Percentiles rank a stretch among this genome's conserved stretches.
Evolutionary conservation across 345 rosid species (phyloP).

Genomic region (Sapria himalayana): DNA sequence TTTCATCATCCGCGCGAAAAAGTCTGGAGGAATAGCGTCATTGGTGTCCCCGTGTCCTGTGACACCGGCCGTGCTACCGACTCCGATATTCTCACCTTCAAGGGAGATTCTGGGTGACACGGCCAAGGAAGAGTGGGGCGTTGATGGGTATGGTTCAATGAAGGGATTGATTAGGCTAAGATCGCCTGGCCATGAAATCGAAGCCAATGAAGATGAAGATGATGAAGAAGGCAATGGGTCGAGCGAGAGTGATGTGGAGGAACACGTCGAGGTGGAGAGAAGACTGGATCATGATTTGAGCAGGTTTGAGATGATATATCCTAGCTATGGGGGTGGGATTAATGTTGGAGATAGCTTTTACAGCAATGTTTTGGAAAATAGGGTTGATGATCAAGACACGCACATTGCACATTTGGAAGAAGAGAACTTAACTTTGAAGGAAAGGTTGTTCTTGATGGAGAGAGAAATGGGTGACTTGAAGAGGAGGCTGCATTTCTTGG

Average conservation of each 20-base stretch:
- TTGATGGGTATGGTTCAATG: slow-evolving; percentile 99
- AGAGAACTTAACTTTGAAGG: slow-evolving; percentile 79
- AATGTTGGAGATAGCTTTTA: slow-evolving; percentile 16
- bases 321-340: slow-evolving; percentile 25
- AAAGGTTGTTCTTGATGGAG: slow-evolving; percentile 82
- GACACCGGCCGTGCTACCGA: slow-evolving; percentile 69
- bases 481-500: slow-evolving; percentile 69
- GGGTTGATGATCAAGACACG: slow-evolving; percentile 88
- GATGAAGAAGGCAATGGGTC: slow-evolving; percentile 79
- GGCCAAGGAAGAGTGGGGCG: slow-evolving; percentile 98
- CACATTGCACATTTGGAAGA: slow-evolving; percentile 86
- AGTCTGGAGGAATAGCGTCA: slow-evolving; percentile 76
- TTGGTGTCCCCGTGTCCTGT: slow-evolving; percentile 93
- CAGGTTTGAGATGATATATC: slow-evolving; percentile 92
- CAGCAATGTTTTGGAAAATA: slow-evolving; percentile 62
- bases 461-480: slow-evolving; percentile 71
- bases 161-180: slow-evolving; percentile 77
- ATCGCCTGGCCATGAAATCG: slow-evolving; percentile 42
- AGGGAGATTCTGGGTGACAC: slow-evolving; percentile 82
- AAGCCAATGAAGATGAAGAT: slow-evolving; percentile 47
- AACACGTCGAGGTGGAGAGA: slow-evolving; percentile 84
- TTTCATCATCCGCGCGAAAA: slow-evolving; percentile 70
- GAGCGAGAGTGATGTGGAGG: slow-evolving; percentile 94
- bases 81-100: slow-evolving; percentile 64
- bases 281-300: slow-evolving; percentile 92